Evolutionary conservation across 768 basidiomycete species (phyloP).

Genomic region (Hebeloma cylindrosporum): DNA sequence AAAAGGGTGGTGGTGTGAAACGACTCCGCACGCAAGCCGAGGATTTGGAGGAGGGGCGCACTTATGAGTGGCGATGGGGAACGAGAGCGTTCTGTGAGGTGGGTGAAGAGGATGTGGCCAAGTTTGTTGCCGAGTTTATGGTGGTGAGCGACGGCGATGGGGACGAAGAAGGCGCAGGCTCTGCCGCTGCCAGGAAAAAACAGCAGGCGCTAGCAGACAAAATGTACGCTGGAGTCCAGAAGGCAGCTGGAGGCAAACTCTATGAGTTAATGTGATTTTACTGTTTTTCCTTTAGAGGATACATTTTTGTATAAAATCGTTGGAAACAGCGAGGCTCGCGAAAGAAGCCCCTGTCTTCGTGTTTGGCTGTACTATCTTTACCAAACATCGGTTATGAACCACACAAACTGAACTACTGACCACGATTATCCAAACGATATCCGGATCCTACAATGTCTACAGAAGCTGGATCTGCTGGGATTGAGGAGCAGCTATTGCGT

Average conservation of each 20-base stretch:
- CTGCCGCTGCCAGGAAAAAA: constrained; percentile 20
- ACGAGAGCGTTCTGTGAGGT: constrained; percentile 77
- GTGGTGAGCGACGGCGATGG: constrained; percentile 38
- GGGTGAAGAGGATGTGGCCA: constrained; percentile 71
- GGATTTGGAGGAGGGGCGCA: constrained; percentile 38
- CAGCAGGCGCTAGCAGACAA: constrained; percentile 40
- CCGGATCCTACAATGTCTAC: background rate
- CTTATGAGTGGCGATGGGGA: constrained; percentile 87
- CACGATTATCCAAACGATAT: background rate
- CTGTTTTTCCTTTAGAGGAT: background rate
- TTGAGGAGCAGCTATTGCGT: constrained; percentile 24
- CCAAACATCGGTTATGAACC: background rate
- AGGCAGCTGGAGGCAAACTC: constrained; percentile 62
- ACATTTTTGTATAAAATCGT: background rate
- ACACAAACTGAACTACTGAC: background rate
- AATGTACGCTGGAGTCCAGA: constrained; percentile 57
- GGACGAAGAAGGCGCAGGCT: constrained; percentile 30
- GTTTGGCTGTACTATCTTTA: background rate
- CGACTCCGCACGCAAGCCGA: constrained; percentile 45
- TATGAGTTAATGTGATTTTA: constrained; percentile 35
- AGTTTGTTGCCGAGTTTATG: constrained; percentile 84
- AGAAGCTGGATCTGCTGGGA: background rate
- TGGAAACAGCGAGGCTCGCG: too few relatives aligned
- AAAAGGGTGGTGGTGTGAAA: constrained; percentile 50
- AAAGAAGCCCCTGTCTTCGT: too few relatives aligned